phyloP scores from a whole-genome alignment of 257 asterid genomes.

The Nicotiana otophora region DNA sequence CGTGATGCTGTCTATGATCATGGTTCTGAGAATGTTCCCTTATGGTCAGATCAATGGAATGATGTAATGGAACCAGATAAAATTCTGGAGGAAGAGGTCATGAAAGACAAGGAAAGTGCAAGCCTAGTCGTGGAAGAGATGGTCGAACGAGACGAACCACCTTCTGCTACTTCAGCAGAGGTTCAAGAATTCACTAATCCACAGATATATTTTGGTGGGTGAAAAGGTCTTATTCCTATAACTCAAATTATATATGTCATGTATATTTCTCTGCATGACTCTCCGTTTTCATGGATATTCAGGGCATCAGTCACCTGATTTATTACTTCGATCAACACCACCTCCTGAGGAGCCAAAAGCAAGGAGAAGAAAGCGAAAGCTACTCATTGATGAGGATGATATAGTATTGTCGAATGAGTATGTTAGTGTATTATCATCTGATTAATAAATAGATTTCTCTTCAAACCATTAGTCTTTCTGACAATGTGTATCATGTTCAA shows the following conservation, averaged over 20 bases:
- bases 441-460: background rate
- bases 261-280: background rate
- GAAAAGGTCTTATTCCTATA: background rate
- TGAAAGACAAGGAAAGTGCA: slow-evolving; percentile 25
- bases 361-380: slow-evolving; percentile 45
- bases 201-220: slow-evolving; percentile 40
- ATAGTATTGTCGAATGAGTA: slow-evolving; percentile 51
- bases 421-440: slow-evolving; percentile 10
- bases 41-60: slow-evolving; percentile 35
- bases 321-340: slow-evolving; percentile 44
- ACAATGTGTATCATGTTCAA: background rate
- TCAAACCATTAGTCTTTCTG: background rate
- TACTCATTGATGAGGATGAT: slow-evolving; percentile 28
- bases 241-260: background rate
- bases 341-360: slow-evolving; percentile 15
- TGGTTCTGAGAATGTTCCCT: slow-evolving; percentile 27
- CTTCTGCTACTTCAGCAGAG: slow-evolving; percentile 18
- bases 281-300: background rate
- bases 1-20: slow-evolving; percentile 41
- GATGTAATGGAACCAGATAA: slow-evolving; percentile 47
- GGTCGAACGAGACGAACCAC: slow-evolving; percentile 29
- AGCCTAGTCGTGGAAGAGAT: slow-evolving; percentile 34
- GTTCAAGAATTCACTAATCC: slow-evolving; percentile 25
- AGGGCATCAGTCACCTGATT: slow-evolving; percentile 43
- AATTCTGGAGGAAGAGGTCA: slow-evolving; percentile 44